phyloP scores from a whole-genome alignment of 768 basidiomycete species.

The Suillus subaureus region DNA sequence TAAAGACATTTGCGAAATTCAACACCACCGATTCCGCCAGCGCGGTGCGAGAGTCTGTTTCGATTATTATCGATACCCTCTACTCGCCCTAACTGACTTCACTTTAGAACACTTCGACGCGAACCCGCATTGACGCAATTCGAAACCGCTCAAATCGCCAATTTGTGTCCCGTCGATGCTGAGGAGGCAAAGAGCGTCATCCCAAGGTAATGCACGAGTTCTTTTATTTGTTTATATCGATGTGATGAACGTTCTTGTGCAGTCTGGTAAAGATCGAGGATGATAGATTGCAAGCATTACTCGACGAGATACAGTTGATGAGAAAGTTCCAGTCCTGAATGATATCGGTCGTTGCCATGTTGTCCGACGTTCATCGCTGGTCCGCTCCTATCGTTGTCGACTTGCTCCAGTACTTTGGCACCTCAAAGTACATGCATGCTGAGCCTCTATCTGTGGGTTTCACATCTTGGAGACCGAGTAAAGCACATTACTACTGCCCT shows the following conservation, averaged over 20 bases:
- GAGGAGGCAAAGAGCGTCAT: conserved; percentile 93
- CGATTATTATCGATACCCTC: background rate
- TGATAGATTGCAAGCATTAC: conserved; percentile 75
- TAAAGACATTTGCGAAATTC: conserved; percentile 90
- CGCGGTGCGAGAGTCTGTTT: conserved; percentile 83
- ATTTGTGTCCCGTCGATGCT: conserved; percentile 82
- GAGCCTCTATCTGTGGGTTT: background rate
- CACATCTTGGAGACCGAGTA: background rate
- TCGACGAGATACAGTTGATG: conserved; percentile 90
- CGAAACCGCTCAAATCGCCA: conserved; percentile 91
- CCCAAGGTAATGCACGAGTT: conserved; percentile 60
- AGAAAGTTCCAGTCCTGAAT: conserved; percentile 82
- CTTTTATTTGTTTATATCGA: background rate
- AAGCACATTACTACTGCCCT: background rate
- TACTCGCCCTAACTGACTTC: background rate
- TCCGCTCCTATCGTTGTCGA: background rate
- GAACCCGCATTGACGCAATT: conserved; percentile 85
- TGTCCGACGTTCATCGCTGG: background rate
- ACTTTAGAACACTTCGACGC: conserved; percentile 68
- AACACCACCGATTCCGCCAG: conserved; percentile 82
- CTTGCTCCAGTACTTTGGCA: background rate
- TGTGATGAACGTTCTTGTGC: background rate
- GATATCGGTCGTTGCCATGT: background rate
- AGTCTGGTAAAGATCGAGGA: conserved; percentile 83
- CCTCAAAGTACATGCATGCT: background rate